Percentiles rank a stretch among this genome's conserved stretches.
Evolutionary conservation across 176 grass and related monocot genomes (phyloP).

Genomic region (Zoysia pacifica): DNA sequence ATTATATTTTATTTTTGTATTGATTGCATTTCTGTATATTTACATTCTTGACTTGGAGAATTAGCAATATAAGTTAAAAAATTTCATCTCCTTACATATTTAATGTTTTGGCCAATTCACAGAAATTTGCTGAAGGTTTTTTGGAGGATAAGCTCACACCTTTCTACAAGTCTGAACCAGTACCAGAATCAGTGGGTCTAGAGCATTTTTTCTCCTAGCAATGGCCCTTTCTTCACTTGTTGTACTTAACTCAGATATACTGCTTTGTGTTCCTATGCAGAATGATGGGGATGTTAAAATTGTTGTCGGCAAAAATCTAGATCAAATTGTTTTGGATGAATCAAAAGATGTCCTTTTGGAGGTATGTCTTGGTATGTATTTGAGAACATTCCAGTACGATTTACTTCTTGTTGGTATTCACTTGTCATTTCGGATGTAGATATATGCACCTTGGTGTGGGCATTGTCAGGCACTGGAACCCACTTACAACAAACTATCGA

Average conservation of each 20-base stretch:
- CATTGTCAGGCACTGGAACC: constrained; percentile 92
- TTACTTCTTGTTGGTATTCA: neutral
- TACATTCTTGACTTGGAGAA: constrained; percentile 8
- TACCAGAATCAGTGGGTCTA: constrained; percentile 72
- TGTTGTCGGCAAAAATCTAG: constrained; percentile 89
- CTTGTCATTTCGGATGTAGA: constrained; percentile 38
- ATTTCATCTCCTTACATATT: neutral
- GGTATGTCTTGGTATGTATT: constrained; percentile 39
- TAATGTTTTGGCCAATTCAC: neutral
- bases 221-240: constrained; percentile 8
- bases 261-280: constrained; percentile 48
- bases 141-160: constrained; percentile 78
- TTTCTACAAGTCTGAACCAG: constrained; percentile 85
- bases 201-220: constrained; percentile 9
- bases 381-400: constrained; percentile 3
- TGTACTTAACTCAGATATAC: constrained; percentile 1
- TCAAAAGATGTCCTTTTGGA: constrained; percentile 96
- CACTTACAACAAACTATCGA: constrained; percentile 81
- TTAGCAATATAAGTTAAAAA: neutral
- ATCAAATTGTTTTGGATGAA: constrained; percentile 92
- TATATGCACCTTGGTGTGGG: constrained; percentile 98
- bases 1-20: too few relatives aligned
- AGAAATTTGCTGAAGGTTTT: constrained; percentile 82
- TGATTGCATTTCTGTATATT: constrained; percentile 3
- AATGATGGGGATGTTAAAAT: constrained; percentile 90